Percentiles rank a stretch among this genome's conserved stretches.
phyloP scores from a whole-genome alignment of 768 basidiomycete species.

The Pholiota molesta region DNA sequence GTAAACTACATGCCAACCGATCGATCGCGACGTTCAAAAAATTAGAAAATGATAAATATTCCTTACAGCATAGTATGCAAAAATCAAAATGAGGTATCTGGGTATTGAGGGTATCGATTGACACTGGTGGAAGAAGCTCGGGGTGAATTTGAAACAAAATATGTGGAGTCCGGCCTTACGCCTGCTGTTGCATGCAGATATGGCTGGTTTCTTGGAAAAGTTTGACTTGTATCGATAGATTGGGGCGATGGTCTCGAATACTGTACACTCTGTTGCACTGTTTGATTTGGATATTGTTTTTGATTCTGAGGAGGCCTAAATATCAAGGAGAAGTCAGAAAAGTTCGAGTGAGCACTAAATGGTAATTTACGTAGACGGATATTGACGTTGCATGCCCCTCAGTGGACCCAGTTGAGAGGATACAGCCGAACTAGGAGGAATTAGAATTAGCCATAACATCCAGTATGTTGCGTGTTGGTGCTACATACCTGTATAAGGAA shows the following conservation, averaged over 20 bases:
- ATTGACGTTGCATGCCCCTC: not conserved
- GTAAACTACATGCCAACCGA: no score
- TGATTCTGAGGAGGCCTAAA: not conserved
- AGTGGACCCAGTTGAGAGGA: slow-evolving; percentile 43
- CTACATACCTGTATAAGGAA: slow-evolving; percentile 58
- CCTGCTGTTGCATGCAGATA: not conserved
- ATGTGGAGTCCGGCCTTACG: not conserved
- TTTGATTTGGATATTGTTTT: not conserved
- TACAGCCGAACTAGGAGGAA: slow-evolving; percentile 49
- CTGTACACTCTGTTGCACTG: not conserved
- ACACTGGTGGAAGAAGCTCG: slow-evolving; percentile 6
- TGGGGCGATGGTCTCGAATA: not conserved
- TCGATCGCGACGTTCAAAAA: no score
- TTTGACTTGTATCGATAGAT: not conserved
- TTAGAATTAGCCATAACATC: not conserved
- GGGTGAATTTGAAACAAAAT: not conserved
- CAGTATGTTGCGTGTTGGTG: not conserved
- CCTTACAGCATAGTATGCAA: not conserved
- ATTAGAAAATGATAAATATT: no score
- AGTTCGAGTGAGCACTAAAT: not conserved
- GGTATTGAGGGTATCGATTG: slow-evolving; percentile 12
- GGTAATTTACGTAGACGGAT: not conserved
- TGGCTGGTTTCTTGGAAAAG: not conserved
- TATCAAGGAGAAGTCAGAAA: not conserved
- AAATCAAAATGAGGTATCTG: not conserved